phyloP scores from a whole-genome alignment of 164 flowering plant species.

The Macadamia tetraphylla region DNA sequence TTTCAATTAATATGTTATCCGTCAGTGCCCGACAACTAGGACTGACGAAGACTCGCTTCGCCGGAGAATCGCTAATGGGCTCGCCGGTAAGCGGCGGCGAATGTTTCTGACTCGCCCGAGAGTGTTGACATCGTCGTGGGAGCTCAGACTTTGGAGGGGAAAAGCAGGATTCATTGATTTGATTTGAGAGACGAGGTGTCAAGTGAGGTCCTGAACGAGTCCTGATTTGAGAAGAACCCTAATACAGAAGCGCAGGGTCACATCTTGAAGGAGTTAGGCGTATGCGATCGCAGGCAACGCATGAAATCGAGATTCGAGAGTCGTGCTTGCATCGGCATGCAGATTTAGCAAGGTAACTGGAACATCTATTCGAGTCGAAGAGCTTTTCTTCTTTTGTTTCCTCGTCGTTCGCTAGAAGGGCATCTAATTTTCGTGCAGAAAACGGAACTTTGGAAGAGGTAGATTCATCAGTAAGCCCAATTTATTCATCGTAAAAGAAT shows the following conservation, averaged over 20 bases:
- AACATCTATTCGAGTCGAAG: not conserved
- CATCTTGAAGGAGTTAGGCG: not conserved
- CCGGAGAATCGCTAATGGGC: not conserved
- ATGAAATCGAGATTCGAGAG: not conserved
- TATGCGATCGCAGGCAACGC: too few relatives aligned
- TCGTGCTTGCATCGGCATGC: not conserved
- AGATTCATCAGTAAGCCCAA: too few relatives aligned
- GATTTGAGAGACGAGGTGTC: not conserved
- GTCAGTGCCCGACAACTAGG: not conserved
- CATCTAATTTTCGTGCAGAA: not conserved
- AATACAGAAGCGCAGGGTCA: not conserved
- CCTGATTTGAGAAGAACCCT: not conserved
- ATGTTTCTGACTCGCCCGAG: not conserved
- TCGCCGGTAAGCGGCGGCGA: not conserved
- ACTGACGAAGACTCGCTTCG: not conserved
- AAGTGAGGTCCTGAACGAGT: not conserved
- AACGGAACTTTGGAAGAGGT: not conserved
- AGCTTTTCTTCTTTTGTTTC: not conserved
- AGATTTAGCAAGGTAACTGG: not conserved
- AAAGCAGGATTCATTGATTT: not conserved
- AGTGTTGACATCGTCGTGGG: not conserved
- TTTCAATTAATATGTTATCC: not conserved
- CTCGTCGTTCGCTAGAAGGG: not conserved
- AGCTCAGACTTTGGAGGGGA: not conserved
- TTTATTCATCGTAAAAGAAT: not conserved